Evolutionary conservation across 2,329 filamentous ascomycete genomes (phyloP), one percentile per base, ranked within the genome.

Genomic region (Aureobasidium sp.): DNA sequence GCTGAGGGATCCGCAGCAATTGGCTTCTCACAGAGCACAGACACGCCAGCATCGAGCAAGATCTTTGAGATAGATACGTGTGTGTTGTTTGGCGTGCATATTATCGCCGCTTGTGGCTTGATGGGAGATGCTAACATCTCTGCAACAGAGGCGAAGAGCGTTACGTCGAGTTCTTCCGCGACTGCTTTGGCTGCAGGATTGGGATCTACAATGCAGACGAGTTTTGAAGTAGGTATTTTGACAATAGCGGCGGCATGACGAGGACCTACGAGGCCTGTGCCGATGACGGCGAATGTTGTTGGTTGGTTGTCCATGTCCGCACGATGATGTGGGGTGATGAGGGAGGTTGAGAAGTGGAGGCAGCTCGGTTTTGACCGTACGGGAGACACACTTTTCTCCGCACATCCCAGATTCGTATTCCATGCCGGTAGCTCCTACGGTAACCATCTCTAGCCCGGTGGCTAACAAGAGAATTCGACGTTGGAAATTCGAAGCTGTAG

Each of bases 31-130:
- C 40, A 45, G 4, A 58, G 40, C 16, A 58, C 54, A n/a, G 40
- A 45, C 1, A 58, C 74, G 0, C 81, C 83, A 0, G 74, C 78
- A 0, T 77, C 70, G 2, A 87, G 77, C 1, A 89, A 77, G 45
- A 84, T 78, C n/a, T 79, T 80, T 3, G 85, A 77, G 1, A 89
- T 67, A 0, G 82, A 58, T 6, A 87, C 86, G 66, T 90, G 87
- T 0, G 85, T 88, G 69, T 85, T 80, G 69, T 89, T 90, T 3
- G 87, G 87, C 0, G 87, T 89, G 78, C 87, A 88, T 56, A 89
- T 81, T 47, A 89, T 84, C 27, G 86, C 86, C 42, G 82, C 86
- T 56, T 87, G 81, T 15, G 86, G 85, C n/a, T 76, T 78, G 50
- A 74, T 48, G 9, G 69, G 36, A 0, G 78, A 80, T 7, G 73